Percentiles rank a stretch among this genome's conserved stretches.
phyloP scores from a whole-genome alignment of 805 yeast genomes.

The Jamesozyma gamospora region DNA sequence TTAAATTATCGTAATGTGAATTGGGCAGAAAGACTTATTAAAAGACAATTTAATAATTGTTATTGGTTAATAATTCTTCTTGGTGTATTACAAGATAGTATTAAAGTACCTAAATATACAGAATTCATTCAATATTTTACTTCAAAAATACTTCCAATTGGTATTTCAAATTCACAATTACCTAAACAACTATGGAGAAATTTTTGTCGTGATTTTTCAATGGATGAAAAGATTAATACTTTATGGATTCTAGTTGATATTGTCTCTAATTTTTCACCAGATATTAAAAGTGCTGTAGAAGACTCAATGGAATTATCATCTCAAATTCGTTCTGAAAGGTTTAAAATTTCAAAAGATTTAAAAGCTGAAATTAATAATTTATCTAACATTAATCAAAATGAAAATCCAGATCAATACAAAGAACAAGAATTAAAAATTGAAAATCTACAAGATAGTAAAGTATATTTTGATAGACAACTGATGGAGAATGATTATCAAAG shows the following conservation, averaged over 20 bases:
- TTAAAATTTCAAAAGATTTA: slow-evolving; percentile 20
- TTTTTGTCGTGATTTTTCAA: slow-evolving; percentile 44
- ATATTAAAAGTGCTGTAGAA: slow-evolving; percentile 25
- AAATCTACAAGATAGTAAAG: slow-evolving; percentile 39
- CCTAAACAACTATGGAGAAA: slow-evolving; percentile 36
- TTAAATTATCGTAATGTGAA: slow-evolving; percentile 48
- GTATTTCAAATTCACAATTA: slow-evolving; percentile 19
- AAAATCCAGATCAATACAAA: slow-evolving; percentile 12
- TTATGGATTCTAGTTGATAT: slow-evolving; percentile 57
- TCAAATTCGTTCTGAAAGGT: slow-evolving; percentile 28
- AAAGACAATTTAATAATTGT: slow-evolving; percentile 71
- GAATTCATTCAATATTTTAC: slow-evolving; percentile 40
- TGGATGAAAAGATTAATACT: slow-evolving; percentile 45
- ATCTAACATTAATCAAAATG: slow-evolving; percentile 5
- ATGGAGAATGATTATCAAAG: slow-evolving; percentile 70
- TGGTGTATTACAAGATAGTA: slow-evolving; percentile 47
- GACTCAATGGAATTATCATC: slow-evolving; percentile 26
- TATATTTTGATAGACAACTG: slow-evolving; percentile 49
- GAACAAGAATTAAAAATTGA: slow-evolving; percentile 26
- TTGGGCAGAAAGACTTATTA: slow-evolving; percentile 74
- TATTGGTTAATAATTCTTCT: slow-evolving; percentile 73
- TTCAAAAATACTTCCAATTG: slow-evolving; percentile 39
- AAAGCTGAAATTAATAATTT: slow-evolving; percentile 14
- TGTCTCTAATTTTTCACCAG: slow-evolving; percentile 29
- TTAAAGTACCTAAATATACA: slow-evolving; percentile 22